A percentile compares a stretch with the other conserved stretches of the same genome.
phyloP scores from a whole-genome alignment of 768 basidiomycete species.

The Russula foetens region DNA sequence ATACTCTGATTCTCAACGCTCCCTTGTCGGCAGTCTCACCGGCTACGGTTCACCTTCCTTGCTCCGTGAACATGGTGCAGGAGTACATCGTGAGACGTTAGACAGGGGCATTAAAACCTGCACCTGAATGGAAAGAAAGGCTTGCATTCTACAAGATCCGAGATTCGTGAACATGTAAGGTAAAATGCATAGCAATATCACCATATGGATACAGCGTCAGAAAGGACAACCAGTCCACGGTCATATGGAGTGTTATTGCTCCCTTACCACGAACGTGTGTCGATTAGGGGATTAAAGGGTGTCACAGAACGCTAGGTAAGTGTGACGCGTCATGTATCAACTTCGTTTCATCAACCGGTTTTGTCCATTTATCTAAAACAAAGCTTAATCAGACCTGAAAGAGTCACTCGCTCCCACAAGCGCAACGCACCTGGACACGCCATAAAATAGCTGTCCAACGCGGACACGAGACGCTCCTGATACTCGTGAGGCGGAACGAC shows the following conservation, averaged over 20 bases:
- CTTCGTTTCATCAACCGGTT: conserved; percentile 27
- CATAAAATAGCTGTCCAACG: conserved; percentile 68
- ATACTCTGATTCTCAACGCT: no score
- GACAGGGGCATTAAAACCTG: no score
- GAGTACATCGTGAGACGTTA: no score
- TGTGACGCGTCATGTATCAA: conserved; percentile 23
- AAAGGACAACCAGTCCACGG: not conserved
- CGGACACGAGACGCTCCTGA: conserved; percentile 63
- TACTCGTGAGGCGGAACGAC: conserved; percentile 77
- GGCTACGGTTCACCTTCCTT: no score
- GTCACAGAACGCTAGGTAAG: conserved; percentile 30
- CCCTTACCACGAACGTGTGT: no score
- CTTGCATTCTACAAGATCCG: not conserved
- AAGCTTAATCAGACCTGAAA: not conserved
- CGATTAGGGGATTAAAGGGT: not conserved
- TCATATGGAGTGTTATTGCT: not conserved
- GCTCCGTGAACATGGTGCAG: no score
- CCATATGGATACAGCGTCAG: not conserved
- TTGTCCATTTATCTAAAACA: conserved; percentile 33
- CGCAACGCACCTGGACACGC: conserved; percentile 57
- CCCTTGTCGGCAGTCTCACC: no score
- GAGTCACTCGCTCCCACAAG: no score
- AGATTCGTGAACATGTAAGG: not conserved
- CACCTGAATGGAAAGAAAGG: not conserved
- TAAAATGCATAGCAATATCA: not conserved